A percentile compares a stretch with the other conserved stretches of the same genome.
These are phyloP conservation scores for Fraxinus dipetala DNA, from an alignment of 305 asterid genomes.

Conservation along the genomic window DNA sequence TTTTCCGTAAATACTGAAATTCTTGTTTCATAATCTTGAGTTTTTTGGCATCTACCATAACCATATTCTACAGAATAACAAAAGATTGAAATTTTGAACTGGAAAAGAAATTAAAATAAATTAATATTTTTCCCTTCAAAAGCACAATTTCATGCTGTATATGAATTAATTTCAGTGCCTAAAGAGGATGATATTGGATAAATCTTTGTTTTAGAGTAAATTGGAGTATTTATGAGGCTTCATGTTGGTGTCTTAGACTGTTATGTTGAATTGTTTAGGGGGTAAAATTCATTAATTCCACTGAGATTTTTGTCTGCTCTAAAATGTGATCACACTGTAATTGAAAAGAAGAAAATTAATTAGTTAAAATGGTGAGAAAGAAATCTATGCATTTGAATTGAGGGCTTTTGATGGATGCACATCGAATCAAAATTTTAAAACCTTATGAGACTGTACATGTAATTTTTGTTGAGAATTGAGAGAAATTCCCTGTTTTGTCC, in stretches of 20 bases:
- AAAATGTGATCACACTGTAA: background rate
- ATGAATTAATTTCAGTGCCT: slow-evolving; percentile 24
- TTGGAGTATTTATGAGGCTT: slow-evolving; percentile 16
- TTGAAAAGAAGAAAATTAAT: background rate
- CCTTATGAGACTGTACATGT: background rate
- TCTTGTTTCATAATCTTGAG: background rate
- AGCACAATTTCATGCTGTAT: background rate
- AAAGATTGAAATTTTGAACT: background rate
- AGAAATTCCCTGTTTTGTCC: background rate
- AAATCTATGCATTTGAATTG: background rate
- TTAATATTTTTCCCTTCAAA: background rate
- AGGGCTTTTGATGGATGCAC: background rate
- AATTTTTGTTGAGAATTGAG: background rate
- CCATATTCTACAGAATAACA: background rate
- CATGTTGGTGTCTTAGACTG: background rate
- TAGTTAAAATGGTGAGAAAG: background rate
- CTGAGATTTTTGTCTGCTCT: background rate
- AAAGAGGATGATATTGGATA: slow-evolving; percentile 17
- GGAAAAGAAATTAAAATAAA: background rate
- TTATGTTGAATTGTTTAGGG: background rate
- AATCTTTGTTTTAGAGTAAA: background rate
- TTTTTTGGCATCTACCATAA: background rate
- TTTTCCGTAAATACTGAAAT: background rate
- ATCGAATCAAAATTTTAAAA: background rate
- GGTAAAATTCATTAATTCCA: background rate